Conservation (phyloP, 139 green algal genomes). For the Mesostigma viride region DNA sequence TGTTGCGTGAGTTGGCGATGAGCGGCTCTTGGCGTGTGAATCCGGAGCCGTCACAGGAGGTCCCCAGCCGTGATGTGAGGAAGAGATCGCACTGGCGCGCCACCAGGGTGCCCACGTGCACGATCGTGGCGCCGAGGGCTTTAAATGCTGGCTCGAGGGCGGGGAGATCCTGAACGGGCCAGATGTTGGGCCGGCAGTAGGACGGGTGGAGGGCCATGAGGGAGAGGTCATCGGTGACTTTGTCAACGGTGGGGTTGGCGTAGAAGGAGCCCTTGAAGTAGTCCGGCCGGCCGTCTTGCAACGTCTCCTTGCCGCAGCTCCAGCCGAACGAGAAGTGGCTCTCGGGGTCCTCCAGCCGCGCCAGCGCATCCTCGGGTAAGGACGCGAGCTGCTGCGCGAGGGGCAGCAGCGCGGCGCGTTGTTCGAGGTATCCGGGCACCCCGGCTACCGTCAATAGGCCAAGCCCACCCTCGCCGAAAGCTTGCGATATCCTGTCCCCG, state of each 20-base stretch:
- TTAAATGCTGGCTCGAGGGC: slow-evolving; percentile 29
- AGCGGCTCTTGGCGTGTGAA: neutral
- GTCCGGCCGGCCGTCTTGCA: slow-evolving; percentile 10
- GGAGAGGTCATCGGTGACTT: slow-evolving; percentile 14
- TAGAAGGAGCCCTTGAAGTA: slow-evolving; percentile 33
- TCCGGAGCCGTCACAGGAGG: neutral
- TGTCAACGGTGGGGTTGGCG: slow-evolving; percentile 28
- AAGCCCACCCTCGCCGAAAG: neutral
- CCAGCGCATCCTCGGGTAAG: neutral
- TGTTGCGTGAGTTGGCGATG: neutral
- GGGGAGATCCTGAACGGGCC: slow-evolving; percentile 23
- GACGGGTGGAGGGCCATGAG: neutral
- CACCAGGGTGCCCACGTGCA: slow-evolving; percentile 23
- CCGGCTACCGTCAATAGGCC: slow-evolving; percentile 6
- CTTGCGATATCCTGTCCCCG: neutral
- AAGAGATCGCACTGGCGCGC: slow-evolving; percentile 22
- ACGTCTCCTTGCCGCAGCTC: slow-evolving; percentile 13
- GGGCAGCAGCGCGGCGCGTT: slow-evolving; percentile 5
- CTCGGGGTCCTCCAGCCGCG: neutral
- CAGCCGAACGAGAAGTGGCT: slow-evolving; percentile 13
- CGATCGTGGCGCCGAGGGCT: slow-evolving; percentile 14
- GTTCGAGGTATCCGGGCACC: neutral
- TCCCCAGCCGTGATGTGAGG: neutral
- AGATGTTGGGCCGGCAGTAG: slow-evolving; percentile 26
- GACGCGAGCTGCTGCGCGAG: neutral